phyloP scores from a whole-genome alignment of 495 filamentous ascomycete genomes.

The Hyphodiscus hymeniophilus region DNA sequence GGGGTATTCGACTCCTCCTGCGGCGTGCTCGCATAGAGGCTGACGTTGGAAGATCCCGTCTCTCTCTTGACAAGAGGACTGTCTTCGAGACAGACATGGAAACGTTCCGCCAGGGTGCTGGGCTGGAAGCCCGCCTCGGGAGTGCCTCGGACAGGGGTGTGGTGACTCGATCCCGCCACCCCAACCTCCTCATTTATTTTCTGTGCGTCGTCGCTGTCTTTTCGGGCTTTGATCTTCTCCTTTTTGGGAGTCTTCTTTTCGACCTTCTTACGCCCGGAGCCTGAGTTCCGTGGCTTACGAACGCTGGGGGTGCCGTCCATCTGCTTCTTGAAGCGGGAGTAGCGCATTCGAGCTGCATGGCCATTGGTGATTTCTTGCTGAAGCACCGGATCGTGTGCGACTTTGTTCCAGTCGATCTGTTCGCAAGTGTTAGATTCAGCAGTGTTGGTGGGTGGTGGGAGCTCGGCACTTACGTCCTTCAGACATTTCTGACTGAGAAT shows the following conservation, averaged over 20 bases:
- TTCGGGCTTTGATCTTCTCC: background rate
- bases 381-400: conserved; percentile 40
- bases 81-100: background rate
- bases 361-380: conserved; percentile 63
- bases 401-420: conserved; percentile 67
- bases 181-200: conserved; percentile 5
- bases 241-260: conserved; percentile 10
- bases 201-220: conserved; percentile 1
- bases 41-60: background rate
- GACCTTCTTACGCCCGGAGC: conserved; percentile 7
- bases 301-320: conserved; percentile 41
- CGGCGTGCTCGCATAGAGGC: background rate
- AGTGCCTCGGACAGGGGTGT: background rate
- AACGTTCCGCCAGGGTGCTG: background rate
- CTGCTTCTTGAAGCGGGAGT: conserved; percentile 56
- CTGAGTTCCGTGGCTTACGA: conserved; percentile 17
- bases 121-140: background rate
- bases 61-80: background rate
- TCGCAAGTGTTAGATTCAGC: background rate
- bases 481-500: conserved; percentile 70
- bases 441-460: background rate
- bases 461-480: conserved; percentile 49
- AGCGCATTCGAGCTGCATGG: conserved; percentile 77
- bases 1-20: background rate
- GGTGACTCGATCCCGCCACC: background rate